Percentiles rank a stretch among this genome's conserved stretches.
Evolutionary conservation across 805 yeast genomes (phyloP).

Genomic region (Starmerella davenportii): DNA sequence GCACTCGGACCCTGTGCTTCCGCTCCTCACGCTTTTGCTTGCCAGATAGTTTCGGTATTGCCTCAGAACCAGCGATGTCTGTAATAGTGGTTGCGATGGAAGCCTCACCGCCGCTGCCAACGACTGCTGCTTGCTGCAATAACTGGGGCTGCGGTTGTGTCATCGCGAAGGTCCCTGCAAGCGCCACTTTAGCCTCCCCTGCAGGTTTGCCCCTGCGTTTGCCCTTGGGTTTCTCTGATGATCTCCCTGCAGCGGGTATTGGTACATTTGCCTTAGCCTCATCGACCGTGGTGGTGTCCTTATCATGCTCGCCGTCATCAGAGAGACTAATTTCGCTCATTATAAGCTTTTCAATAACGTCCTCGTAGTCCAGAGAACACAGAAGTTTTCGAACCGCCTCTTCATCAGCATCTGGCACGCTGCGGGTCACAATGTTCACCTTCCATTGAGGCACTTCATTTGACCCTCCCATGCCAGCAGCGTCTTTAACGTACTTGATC

Average conservation of each 20-base stretch:
- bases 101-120: too few relatives aligned
- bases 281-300: too few relatives aligned
- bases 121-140: too few relatives aligned
- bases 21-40: constrained; percentile 1
- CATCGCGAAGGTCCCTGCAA: too few relatives aligned
- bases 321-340: constrained; percentile 2
- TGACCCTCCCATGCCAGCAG: not conserved
- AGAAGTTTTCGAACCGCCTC: constrained; percentile 6
- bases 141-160: too few relatives aligned
- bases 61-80: too few relatives aligned
- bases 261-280: too few relatives aligned
- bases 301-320: not conserved
- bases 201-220: too few relatives aligned
- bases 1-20: not conserved
- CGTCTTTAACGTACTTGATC: not conserved
- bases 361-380: constrained; percentile 14
- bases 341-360: constrained; percentile 20
- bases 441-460: constrained; percentile 19
- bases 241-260: too few relatives aligned
- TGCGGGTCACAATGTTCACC: constrained; percentile 18
- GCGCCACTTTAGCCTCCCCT: too few relatives aligned
- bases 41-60: not conserved
- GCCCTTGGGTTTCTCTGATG: too few relatives aligned
- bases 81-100: too few relatives aligned
- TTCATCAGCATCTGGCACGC: constrained; percentile 16